Percentiles rank a stretch among this genome's conserved stretches.
These are phyloP conservation scores for Orobanche coerulescens DNA, from an alignment of 257 asterid species.

Conservation along the genomic window DNA sequence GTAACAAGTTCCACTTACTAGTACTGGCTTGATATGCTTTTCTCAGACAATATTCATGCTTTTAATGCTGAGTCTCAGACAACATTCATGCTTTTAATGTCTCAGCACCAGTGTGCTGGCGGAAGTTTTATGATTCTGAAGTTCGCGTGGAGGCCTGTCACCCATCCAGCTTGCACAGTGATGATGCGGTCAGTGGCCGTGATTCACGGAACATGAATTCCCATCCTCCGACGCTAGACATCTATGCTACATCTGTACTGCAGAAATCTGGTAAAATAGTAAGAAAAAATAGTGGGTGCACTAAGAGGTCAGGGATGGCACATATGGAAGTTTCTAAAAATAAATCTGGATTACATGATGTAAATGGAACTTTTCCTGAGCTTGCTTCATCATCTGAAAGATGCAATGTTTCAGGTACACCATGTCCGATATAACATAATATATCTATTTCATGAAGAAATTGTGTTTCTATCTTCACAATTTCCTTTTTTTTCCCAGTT, in stretches of 20 bases:
- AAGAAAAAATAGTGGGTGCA: conserved; percentile 38
- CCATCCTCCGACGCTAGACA: conserved; percentile 25
- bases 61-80: conserved; percentile 30
- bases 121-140: conserved; percentile 36
- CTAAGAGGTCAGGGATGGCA: conserved; percentile 52
- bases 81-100: conserved; percentile 30
- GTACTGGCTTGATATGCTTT: not conserved
- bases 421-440: not conserved
- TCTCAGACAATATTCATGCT: conserved; percentile 1
- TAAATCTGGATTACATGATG: conserved; percentile 39
- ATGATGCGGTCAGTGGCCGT: conserved; percentile 26
- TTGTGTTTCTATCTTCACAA: not conserved
- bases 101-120: conserved; percentile 38
- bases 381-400: conserved; percentile 38
- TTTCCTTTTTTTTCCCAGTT: not conserved
- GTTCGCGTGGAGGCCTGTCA: conserved; percentile 26
- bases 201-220: conserved; percentile 30
- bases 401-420: conserved; percentile 43
- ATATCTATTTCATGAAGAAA: conserved; percentile 4
- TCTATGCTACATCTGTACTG: conserved; percentile 33
- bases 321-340: conserved; percentile 37
- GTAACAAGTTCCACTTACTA: not conserved
- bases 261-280: conserved; percentile 45
- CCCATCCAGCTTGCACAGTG: conserved; percentile 28
- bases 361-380: conserved; percentile 36